Base-by-base conservation (phyloP, 768 basidiomycete species). In the Trichaptum fuscoviolaceum region DNA sequence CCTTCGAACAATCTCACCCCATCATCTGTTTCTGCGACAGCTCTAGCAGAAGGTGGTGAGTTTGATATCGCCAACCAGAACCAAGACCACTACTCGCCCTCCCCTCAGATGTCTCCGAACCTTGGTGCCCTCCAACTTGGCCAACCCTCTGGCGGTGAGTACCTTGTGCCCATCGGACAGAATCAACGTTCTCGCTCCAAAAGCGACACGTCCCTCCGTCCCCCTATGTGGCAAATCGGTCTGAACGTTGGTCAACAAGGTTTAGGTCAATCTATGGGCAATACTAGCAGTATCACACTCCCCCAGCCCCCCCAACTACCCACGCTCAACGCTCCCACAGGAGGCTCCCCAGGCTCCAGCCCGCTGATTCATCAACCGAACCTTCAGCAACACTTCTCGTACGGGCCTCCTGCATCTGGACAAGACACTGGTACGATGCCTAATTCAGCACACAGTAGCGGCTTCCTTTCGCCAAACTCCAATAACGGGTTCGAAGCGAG, bases 171-270 rank as follows among this genome's bases (percentile, higher is more conserved):
- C 8, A 36, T 24, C 63, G 63, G 63, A 36, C 27, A 36, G 27
- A 63, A 30, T 9, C 75, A 76, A 36, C 81, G 87, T 36, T 76
- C 78, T 25, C 80, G 88, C 64, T 87, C 85, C 75, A 84, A 87
- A 70, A 86, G 86, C 1, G 88, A 89, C 60, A 83, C 85, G 0
- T 79, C 84, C 58, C 77, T 84, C 2, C 84, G 87, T 65, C 83
- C 83, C 18, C 84, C 82, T 0, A 73, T 82, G 59, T 87, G 87
- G 87, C 80, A 83, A 64, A 57, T 58, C 15, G 64, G 64, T 18
- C 42, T 52, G 42, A 52, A 52, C 42, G 10, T 52, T 52, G 42
- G 42, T 52, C 42, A 52, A 52, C 42, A 52, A 52, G 42, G 20
- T 52, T 12, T 20, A 52, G 42, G 15, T 52, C 42, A 52, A 52